Conservation (phyloP, 257 asterid genomes). For the Paulownia fortunei region DNA sequence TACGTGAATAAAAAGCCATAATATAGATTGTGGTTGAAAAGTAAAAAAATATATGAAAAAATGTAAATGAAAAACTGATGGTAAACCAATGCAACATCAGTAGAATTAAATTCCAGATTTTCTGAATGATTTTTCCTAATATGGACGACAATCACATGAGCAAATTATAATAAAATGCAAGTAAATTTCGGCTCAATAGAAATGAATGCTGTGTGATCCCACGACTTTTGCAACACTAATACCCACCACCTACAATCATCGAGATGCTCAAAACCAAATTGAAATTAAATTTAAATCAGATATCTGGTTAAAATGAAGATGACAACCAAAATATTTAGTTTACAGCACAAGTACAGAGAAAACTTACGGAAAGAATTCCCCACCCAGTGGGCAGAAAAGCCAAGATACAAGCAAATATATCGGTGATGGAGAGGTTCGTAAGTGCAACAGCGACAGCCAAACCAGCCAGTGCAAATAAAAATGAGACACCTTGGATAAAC, state of each 20-base stretch:
- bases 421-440: constrained; percentile 65
- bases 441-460: constrained; percentile 67
- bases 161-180: not conserved
- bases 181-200: not conserved
- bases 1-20: not conserved
- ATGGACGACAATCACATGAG: not conserved
- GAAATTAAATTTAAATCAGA: not conserved
- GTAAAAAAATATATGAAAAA: not conserved
- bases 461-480: constrained; percentile 86
- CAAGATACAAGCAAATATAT: constrained; percentile 83
- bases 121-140: not conserved
- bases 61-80: too few relatives aligned
- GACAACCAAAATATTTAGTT: not conserved
- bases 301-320: not conserved
- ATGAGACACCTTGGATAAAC: constrained; percentile 84
- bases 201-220: not conserved
- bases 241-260: not conserved
- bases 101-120: not conserved
- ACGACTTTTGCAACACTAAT: not conserved
- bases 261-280: not conserved
- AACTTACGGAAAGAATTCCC: constrained; percentile 95
- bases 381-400: constrained; percentile 99
- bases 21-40: not conserved
- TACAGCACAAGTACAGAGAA: not conserved
- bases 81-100: too few relatives aligned